Base-by-base conservation (phyloP, 345 rosid genomes). In the Capsella bursapastoris region DNA sequence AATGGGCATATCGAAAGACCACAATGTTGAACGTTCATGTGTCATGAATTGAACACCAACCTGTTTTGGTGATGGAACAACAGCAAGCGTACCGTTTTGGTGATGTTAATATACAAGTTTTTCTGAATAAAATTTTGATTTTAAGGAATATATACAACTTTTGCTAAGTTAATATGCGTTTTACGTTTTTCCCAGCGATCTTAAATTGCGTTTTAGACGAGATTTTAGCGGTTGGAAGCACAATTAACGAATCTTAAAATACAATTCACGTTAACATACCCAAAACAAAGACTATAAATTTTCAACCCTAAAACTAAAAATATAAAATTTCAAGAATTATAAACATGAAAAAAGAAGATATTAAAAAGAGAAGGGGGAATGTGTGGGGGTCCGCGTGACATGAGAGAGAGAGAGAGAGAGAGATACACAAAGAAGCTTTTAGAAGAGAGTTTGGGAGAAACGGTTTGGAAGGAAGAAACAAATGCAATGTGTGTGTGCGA, bases 401-500 rank as follows among this genome's bases (percentile, higher is more conserved):
- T 52, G 69, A 68, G 74, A 68, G 56, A 74, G 29, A 67, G 29
- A 67, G 50, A n/a, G 15, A 74, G 35, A 57, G 37, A 57, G 35
- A 53, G 51, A 49, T 22, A 22, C 25, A 34, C 8, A 34, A 34
- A 65, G 71, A 59, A 71, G 67, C 66, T 41, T 50, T 22, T 22
- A 22, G 61, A 47, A 69, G 64, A 69, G 64, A 48, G 27, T 35
- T 35, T 70, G 70, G 25, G 12, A 37, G 25, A 70, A 76, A 75
- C 80, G 80, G 75, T 63, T 70, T 70, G 70, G 7, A 56, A 28
- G n/a, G 45, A 70, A 55, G 75, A 62, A 76, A 70, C 75, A 45
- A 70, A 76, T 64, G 75, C 80, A 64, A 63, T 76, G 71, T 70
- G 75, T 70, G 75, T 76, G 80, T 47, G 75, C 14, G 60, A 55